Evolutionary conservation across 805 yeast genomes (phyloP).

Genomic region (Nakazawaea laoshanensis): DNA sequence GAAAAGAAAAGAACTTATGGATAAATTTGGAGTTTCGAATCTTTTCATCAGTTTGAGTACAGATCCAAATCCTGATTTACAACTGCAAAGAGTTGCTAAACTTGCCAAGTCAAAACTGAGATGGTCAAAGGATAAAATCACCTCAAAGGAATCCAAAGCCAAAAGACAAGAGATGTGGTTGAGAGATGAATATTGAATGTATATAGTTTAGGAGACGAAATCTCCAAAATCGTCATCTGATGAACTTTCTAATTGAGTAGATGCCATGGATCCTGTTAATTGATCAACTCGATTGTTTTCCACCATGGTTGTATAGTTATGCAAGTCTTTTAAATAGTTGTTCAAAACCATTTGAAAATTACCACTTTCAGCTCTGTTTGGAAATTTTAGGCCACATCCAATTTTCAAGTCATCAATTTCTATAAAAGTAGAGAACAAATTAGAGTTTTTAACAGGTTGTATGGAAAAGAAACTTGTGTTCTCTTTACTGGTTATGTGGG

Average conservation of each 20-base stretch:
- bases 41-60: conserved; percentile 23
- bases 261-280: neutral
- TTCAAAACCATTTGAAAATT: conserved; percentile 7
- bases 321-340: conserved; percentile 5
- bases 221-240: conserved; percentile 21
- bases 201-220: conserved; percentile 14
- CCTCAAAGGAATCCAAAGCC: conserved; percentile 14
- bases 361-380: conserved; percentile 5
- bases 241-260: neutral
- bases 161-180: conserved; percentile 13
- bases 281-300: conserved; percentile 2
- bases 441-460: conserved; percentile 7
- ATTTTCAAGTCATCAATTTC: conserved; percentile 1
- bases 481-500: conserved; percentile 5
- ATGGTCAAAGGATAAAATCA: conserved; percentile 13
- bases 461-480: conserved; percentile 6
- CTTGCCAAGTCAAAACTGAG: conserved; percentile 1
- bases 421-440: conserved; percentile 2
- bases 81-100: conserved; percentile 7
- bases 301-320: conserved; percentile 5
- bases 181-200: conserved; percentile 9
- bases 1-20: conserved; percentile 21
- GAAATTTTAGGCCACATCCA: conserved; percentile 10
- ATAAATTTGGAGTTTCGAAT: conserved; percentile 20
- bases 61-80: conserved; percentile 13